Evolutionary conservation across 2,329 filamentous ascomycete genomes (phyloP), one percentile per base, ranked within the genome.

Genomic region (Diaporthe citri): DNA sequence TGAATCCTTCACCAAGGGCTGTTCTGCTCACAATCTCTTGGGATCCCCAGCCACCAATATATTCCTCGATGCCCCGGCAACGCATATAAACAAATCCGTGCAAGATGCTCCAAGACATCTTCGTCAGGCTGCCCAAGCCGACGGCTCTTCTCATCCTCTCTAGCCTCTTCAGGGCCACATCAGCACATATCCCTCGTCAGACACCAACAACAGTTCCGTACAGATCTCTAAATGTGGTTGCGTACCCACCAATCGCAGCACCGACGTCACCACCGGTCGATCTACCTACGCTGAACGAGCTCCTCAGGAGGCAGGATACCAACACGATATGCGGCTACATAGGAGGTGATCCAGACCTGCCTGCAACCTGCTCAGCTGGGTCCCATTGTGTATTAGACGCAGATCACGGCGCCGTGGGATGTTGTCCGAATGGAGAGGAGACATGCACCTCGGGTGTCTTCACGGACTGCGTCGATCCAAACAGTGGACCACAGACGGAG

Each of bases 261-360:
- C 75, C 86, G 1, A 88, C 88, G 15, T 83, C 84, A 3, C 80
- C 84, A 22, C 86, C 87, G 15, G 75, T 80, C 6, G 79, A 82
- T 66, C 82, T 82, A 56, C 80, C 79, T 55, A 81, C 83, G 15
- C 78, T 84, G 59, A 78, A 80, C 67, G 80, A 81, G 52, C 81
- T 87, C 8, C 79, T 80, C 34, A 85, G 84, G 60, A 85, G 86
- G 52, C 84, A 88, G 75, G 79, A 81, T 36, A 79, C 83, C 71
- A 90, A 90, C 81, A 91, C 89, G 22, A 80, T 92, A 73, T 91
- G 90, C 78, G 90, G 90, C 56, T 92, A 87, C 81, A 85, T 92
- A 78, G 87, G 86, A 76, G 90, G 89, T 31, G 81, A 90, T 77
- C 80, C 86, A 1, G 81, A 82, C 34, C 81, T 90, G 41, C 88